Conservation (phyloP, 129 eudicot species). For the Dittrichia graveolens region DNA sequence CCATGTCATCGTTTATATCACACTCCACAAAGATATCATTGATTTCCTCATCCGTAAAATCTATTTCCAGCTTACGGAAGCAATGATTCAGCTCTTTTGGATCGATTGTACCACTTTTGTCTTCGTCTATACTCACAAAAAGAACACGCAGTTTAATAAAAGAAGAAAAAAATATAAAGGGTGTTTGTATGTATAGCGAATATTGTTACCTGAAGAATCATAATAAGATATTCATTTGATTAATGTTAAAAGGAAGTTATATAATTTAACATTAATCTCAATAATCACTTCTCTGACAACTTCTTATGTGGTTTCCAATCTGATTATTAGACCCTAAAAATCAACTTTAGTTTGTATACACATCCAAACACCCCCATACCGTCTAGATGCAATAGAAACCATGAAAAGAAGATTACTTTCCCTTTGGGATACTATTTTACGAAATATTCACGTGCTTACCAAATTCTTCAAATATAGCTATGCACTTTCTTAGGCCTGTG, state of each 20-base stretch:
- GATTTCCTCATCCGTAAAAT: constrained; percentile 67
- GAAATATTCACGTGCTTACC: constrained; percentile 43
- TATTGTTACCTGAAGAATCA: no score
- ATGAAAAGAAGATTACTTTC: background rate
- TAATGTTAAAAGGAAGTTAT: no score
- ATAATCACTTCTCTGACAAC: no score
- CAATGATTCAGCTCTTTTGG: constrained; percentile 75
- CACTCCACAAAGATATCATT: constrained; percentile 69
- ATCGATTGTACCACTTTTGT: constrained; percentile 78
- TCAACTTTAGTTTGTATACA: background rate
- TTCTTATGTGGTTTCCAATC: no score
- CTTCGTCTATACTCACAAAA: constrained; percentile 56
- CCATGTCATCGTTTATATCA: constrained; percentile 72
- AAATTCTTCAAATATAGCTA: constrained; percentile 69
- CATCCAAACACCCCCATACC: background rate
- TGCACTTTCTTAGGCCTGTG: constrained; percentile 67
- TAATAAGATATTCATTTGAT: background rate
- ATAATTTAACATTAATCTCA: no score
- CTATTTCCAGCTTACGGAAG: constrained; percentile 64
- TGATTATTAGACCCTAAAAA: no score
- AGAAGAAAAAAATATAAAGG: background rate
- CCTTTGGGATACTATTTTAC: background rate
- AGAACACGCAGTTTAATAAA: background rate
- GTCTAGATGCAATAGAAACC: background rate
- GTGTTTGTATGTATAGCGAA: no score